Evolutionary conservation across 2,329 filamentous ascomycete genomes (phyloP).

Genomic region (Teratosphaeria destructans): DNA sequence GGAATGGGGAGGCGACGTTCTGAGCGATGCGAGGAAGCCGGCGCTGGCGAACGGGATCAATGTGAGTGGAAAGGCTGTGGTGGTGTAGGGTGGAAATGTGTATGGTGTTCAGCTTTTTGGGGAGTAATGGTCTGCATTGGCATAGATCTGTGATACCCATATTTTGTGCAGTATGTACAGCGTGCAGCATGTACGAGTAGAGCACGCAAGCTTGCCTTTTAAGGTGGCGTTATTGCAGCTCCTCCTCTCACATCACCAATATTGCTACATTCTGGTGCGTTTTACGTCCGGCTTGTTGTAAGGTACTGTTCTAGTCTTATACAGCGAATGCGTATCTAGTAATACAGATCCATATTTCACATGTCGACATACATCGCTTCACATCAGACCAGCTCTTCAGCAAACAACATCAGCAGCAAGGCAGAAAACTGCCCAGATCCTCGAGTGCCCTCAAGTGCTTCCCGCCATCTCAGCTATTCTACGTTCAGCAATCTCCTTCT

Average conservation of each 20-base stretch:
- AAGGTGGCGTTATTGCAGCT: background rate
- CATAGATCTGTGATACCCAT: background rate
- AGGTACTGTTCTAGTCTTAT: background rate
- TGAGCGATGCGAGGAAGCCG: constrained; percentile 2
- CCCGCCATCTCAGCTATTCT: constrained; percentile 1
- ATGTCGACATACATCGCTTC: background rate
- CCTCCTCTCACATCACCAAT: too few species aligned
- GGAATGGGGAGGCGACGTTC: constrained; percentile 24
- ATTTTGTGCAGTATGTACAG: background rate
- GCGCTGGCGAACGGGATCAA: background rate
- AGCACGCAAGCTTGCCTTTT: background rate
- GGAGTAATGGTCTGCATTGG: background rate
- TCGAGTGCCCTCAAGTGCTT: background rate
- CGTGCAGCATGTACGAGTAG: background rate
- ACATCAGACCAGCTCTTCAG: background rate
- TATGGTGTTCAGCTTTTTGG: background rate
- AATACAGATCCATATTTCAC: background rate
- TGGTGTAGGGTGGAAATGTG: background rate
- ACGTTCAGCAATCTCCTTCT: constrained; percentile 10
- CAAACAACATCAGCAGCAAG: background rate
- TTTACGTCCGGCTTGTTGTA: too few species aligned
- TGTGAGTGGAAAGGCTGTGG: background rate
- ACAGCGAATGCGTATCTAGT: background rate
- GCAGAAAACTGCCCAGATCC: too few species aligned
- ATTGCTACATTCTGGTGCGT: too few species aligned